Percentiles rank a stretch among this genome's conserved stretches.
phyloP scores from a whole-genome alignment of 1,284 basidiomycete species.

The Chalciporus sp. region DNA sequence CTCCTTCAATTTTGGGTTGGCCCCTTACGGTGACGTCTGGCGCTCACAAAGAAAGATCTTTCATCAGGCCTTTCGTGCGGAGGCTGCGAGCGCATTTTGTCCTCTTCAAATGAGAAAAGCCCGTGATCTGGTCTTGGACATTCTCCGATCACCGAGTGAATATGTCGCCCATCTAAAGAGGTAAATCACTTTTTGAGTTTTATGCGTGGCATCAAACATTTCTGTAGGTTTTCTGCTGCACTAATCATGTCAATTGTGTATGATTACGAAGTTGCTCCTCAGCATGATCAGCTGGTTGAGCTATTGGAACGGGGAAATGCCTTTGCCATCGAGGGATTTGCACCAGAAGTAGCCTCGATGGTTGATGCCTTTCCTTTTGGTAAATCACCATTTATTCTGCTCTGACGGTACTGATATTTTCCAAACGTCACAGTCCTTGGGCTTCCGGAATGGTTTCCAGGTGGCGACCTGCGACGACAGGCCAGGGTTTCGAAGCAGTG shows the following conservation, averaged over 20 bases:
- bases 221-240: constrained; percentile 22
- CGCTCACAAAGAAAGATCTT: constrained; percentile 28
- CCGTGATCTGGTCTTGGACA: constrained; percentile 19
- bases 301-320: constrained; percentile 15
- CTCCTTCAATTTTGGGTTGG: constrained; percentile 25
- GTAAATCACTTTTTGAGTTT: background rate
- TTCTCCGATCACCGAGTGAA: constrained; percentile 18
- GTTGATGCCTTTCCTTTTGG: constrained; percentile 26
- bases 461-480: constrained; percentile 13
- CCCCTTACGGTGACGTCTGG: constrained; percentile 25
- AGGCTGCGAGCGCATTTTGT: constrained; percentile 20
- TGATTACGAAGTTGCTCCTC: constrained; percentile 22
- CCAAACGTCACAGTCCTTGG: constrained; percentile 17
- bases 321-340: constrained; percentile 16
- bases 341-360: constrained; percentile 22
- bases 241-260: constrained; percentile 30
- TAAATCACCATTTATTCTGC: background rate
- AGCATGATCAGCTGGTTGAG: constrained; percentile 24
- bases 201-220: background rate
- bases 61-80: constrained; percentile 29
- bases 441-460: constrained; percentile 32
- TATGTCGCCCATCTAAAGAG: constrained; percentile 21
- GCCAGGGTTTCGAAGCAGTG: constrained; percentile 18
- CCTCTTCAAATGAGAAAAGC: constrained; percentile 26
- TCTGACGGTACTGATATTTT: background rate